Conservation (phyloP, 139 green algal species). For the Choricystis sp. region DNA sequence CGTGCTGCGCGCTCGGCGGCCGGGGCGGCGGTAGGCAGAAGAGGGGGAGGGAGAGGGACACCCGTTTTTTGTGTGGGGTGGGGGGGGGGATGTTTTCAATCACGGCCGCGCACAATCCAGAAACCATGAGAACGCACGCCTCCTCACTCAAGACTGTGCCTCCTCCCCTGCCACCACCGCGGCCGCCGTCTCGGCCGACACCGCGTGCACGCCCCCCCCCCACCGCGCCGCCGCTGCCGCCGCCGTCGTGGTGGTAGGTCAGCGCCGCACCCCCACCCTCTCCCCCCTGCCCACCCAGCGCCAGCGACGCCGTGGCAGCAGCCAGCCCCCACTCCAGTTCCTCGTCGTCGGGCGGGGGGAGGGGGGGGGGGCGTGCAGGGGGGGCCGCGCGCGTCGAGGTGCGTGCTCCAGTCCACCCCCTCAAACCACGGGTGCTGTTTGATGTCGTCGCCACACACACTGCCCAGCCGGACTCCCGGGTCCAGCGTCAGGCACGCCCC, state of each 20-base stretch:
- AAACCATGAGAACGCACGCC: background rate
- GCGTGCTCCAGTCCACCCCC: background rate
- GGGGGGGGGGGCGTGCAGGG: no score
- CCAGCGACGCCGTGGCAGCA: conserved; percentile 3
- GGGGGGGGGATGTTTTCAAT: no score
- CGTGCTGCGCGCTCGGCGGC: background rate
- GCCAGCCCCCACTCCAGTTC: conserved; percentile 13
- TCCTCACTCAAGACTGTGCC: background rate
- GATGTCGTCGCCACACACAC: no score
- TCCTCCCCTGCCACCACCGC: background rate
- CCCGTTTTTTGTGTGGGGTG: no score
- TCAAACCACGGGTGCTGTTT: background rate
- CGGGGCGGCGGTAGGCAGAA: background rate
- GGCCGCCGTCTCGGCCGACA: background rate
- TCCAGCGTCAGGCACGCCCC: background rate
- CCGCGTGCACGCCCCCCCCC: background rate
- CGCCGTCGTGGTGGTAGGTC: no score
- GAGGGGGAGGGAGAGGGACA: background rate
- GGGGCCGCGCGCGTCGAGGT: background rate
- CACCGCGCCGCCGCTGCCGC: no score
- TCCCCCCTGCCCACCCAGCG: no score
- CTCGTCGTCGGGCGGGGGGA: conserved; percentile 2
- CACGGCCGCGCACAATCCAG: no score
- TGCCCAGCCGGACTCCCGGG: conserved; percentile 3
- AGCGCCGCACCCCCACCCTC: no score